phyloP scores from a whole-genome alignment of 495 filamentous ascomycete species.

The Lasiosphaeria miniovina region DNA sequence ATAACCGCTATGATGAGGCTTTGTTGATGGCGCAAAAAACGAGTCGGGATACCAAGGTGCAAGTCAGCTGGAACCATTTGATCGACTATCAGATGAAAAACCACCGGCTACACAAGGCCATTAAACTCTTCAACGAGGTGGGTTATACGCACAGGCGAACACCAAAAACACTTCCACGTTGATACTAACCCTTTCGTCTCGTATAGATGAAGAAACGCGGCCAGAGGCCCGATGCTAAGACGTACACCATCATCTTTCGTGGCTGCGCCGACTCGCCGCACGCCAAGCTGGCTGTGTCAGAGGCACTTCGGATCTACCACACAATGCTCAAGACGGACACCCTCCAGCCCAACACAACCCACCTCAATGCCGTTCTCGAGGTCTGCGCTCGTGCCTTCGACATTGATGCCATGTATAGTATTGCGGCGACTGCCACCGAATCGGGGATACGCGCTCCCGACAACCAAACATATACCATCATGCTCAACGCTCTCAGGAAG shows the following conservation, averaged over 20 bases:
- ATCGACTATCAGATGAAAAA: conserved; percentile 66
- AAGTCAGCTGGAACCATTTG: conserved; percentile 84
- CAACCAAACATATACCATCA: conserved; percentile 69
- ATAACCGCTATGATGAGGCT: conserved; percentile 60
- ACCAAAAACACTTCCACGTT: background rate
- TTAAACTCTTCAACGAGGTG: conserved; percentile 84
- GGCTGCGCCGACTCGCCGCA: conserved; percentile 61
- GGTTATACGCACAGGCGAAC: conserved; percentile 15
- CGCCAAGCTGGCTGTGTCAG: conserved; percentile 50
- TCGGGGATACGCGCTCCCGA: conserved; percentile 58
- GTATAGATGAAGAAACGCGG: conserved; percentile 89
- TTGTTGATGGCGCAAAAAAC: conserved; percentile 62
- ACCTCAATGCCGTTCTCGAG: conserved; percentile 81
- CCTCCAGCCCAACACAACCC: conserved; percentile 67
- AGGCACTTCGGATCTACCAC: conserved; percentile 68
- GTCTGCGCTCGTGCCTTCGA: conserved; percentile 69
- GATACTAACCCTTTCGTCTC: background rate
- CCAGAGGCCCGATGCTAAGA: conserved; percentile 67
- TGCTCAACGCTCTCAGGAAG: conserved; percentile 65
- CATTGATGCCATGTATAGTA: conserved; percentile 70
- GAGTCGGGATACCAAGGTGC: conserved; percentile 55
- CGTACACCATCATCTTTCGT: conserved; percentile 78
- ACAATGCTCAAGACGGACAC: conserved; percentile 59
- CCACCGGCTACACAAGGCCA: conserved; percentile 54
- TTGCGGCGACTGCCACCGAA: conserved; percentile 63